Conservation (phyloP, 768 basidiomycete species). For the Mycena polygramma region DNA sequence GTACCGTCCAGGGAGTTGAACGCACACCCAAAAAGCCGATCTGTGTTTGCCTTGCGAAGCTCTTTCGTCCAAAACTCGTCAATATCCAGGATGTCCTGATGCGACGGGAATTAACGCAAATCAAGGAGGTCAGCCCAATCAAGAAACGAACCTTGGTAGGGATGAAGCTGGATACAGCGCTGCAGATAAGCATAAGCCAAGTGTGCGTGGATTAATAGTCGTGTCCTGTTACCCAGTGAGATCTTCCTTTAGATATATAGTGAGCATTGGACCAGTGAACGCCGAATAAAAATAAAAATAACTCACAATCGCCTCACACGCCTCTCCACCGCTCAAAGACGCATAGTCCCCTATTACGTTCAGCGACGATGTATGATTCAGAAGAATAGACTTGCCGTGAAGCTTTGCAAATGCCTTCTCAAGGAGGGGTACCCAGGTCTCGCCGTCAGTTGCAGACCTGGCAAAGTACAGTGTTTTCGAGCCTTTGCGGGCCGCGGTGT, state of each 20-base stretch:
- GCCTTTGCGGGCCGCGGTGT: constrained; percentile 58
- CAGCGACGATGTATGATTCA: background rate
- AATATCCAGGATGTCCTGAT: constrained; percentile 60
- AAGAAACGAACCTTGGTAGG: constrained; percentile 37
- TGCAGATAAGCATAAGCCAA: background rate
- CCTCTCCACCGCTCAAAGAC: constrained; percentile 54
- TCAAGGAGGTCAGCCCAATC: background rate
- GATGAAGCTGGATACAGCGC: constrained; percentile 39
- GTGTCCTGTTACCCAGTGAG: constrained; percentile 59
- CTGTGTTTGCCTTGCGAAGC: constrained; percentile 58
- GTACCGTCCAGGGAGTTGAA: constrained; percentile 50
- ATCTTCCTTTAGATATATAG: constrained; percentile 53
- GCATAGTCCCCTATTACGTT: constrained; percentile 52
- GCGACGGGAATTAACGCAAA: too few species aligned
- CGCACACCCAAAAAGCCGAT: constrained; percentile 64
- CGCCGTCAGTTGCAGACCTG: constrained; percentile 58
- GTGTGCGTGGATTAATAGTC: background rate
- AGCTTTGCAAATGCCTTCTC: constrained; percentile 73
- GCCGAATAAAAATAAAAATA: background rate
- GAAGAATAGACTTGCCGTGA: constrained; percentile 49
- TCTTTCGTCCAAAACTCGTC: constrained; percentile 67
- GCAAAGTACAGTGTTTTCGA: constrained; percentile 65
- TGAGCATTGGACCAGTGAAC: background rate
- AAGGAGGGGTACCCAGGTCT: constrained; percentile 70
- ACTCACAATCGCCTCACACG: constrained; percentile 60